Evolutionary conservation across 148 eudicot genomes (phyloP).

Genomic region (Chenopodium suecicum): DNA sequence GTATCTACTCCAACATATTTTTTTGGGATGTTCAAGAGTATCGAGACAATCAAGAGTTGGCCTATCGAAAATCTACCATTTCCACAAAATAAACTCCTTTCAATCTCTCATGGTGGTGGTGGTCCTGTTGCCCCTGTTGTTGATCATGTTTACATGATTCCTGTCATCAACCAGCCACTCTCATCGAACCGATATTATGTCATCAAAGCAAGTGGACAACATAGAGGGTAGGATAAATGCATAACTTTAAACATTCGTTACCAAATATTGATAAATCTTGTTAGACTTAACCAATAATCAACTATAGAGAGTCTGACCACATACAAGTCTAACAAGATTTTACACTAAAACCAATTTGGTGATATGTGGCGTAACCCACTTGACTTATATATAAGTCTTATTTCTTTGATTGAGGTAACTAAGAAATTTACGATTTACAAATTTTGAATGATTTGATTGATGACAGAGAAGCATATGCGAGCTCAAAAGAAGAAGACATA

Average conservation of each 20-base stretch:
- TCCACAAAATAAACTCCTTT: constrained; percentile 38
- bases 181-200: constrained; percentile 32
- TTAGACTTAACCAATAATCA: no score
- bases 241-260: neutral
- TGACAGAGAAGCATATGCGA: constrained; percentile 27
- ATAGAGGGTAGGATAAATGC: constrained; percentile 19
- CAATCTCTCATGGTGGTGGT: neutral
- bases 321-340: no score
- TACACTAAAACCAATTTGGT: no score
- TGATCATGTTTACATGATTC: constrained; percentile 27
- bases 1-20: constrained; percentile 24
- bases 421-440: no score
- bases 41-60: constrained; percentile 4
- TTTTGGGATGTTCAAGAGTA: constrained; percentile 19
- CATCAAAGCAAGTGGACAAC: constrained; percentile 21
- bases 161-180: constrained; percentile 29
- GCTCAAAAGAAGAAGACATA: constrained; percentile 28
- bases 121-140: no score
- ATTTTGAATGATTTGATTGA: neutral
- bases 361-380: no score
- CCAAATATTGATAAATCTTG: no score
- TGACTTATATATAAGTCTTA: no score
- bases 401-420: no score
- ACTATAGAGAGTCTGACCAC: no score
- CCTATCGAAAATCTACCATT: constrained; percentile 30